Conservation (phyloP, 176 grass and related monocot species). For the Metroxylon sagu region DNA sequence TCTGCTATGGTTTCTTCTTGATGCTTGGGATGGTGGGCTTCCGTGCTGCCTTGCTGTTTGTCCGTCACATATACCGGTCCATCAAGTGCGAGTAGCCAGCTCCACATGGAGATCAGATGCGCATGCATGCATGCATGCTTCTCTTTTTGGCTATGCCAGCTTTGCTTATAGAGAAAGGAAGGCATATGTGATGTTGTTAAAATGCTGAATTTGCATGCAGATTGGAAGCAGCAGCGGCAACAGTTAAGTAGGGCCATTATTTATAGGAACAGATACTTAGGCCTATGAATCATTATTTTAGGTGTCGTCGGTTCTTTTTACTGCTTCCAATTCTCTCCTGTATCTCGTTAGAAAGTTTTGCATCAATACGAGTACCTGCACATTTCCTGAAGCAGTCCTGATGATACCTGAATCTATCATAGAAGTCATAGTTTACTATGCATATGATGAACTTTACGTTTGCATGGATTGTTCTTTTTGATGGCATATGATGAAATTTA, state of each 20-base stretch:
- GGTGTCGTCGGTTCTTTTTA: background rate
- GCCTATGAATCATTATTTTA: constrained; percentile 55
- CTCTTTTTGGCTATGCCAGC: constrained; percentile 36
- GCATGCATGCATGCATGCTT: constrained; percentile 49
- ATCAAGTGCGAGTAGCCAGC: constrained; percentile 79
- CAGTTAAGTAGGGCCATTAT: constrained; percentile 64
- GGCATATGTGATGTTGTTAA: background rate
- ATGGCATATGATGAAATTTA: no score
- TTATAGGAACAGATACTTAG: constrained; percentile 56
- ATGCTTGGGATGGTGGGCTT: constrained; percentile 94
- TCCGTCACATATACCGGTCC: constrained; percentile 94
- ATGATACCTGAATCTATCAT: no score
- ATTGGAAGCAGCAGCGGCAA: constrained; percentile 34
- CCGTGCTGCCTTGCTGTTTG: constrained; percentile 81
- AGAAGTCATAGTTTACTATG: no score
- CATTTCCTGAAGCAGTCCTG: no score
- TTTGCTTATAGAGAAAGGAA: constrained; percentile 36
- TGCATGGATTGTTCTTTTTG: no score
- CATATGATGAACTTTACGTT: no score
- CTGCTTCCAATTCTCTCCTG: no score
- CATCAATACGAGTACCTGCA: no score
- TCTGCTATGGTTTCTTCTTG: constrained; percentile 95
- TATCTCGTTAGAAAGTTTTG: no score
- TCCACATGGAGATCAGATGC: constrained; percentile 20
- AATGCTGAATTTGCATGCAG: constrained; percentile 4